These are phyloP conservation scores for Fragosphaeria purpurea DNA, from an alignment of 2,329 filamentous ascomycete genomes.

Conservation along the genomic window DNA sequence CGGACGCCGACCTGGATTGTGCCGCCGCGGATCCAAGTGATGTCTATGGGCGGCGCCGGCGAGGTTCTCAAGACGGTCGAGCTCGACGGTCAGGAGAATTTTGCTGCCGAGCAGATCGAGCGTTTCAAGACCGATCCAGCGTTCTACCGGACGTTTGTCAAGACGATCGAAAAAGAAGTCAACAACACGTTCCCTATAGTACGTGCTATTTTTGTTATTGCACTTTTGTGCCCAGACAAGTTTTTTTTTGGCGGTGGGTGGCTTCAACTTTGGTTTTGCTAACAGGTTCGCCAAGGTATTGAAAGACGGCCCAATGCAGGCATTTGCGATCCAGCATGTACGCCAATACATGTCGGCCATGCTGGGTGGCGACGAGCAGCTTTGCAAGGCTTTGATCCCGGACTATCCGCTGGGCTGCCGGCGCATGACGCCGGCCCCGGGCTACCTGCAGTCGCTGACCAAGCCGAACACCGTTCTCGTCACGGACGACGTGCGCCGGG, in stretches of 20 bases:
- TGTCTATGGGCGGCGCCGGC: constrained; percentile 27
- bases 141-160: constrained; percentile 36
- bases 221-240: not conserved
- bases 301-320: constrained; percentile 30
- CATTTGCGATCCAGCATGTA: constrained; percentile 30
- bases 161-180: constrained; percentile 34
- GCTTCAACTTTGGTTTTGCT: not conserved
- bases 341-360: constrained; percentile 36
- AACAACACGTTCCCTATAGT: constrained; percentile 34
- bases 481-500: constrained; percentile 31
- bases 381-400: constrained; percentile 42
- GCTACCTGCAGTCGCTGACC: constrained; percentile 37
- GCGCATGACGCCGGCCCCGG: constrained; percentile 39
- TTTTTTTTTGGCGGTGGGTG: not conserved
- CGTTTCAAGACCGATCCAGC: constrained; percentile 35
- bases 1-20: constrained; percentile 33
- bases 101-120: constrained; percentile 32
- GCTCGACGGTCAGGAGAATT: constrained; percentile 33
- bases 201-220: constrained; percentile 10
- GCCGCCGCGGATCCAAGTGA: constrained; percentile 24
- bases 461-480: constrained; percentile 39
- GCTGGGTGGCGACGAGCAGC: constrained; percentile 36
- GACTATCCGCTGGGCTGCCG: constrained; percentile 37
- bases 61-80: constrained; percentile 28
- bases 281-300: constrained; percentile 21